Conservation (phyloP, 108 stramenopile genomes). For the Fragilariopsis cylindrus region DNA sequence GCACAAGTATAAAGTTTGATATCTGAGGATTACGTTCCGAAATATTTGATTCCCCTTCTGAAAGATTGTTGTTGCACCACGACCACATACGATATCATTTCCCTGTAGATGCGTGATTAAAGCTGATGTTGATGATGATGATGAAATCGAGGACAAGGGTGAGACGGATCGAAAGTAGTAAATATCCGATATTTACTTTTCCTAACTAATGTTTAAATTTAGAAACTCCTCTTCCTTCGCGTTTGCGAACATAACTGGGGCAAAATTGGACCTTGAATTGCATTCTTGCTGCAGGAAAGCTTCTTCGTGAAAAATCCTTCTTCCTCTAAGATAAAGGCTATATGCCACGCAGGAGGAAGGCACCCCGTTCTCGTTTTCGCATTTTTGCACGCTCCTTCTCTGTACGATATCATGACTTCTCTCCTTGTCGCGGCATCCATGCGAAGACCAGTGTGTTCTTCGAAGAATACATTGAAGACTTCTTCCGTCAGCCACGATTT, state of each 20-base stretch:
- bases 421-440: constrained; percentile 14
- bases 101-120: constrained; percentile 8
- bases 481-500: constrained; percentile 11
- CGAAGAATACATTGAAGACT: constrained; percentile 6
- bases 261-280: not conserved
- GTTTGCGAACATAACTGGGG: not conserved
- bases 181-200: too few species aligned
- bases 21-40: constrained; percentile 52
- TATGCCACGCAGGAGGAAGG: constrained; percentile 11
- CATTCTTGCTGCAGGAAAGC: not conserved
- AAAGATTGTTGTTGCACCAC: constrained; percentile 67
- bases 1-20: constrained; percentile 44
- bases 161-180: too few species aligned
- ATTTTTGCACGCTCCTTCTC: constrained; percentile 10
- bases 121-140: not conserved
- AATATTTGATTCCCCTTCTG: constrained; percentile 69
- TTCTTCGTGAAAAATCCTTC: constrained; percentile 20
- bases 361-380: constrained; percentile 1
- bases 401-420: constrained; percentile 13
- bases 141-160: too few species aligned
- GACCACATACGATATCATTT: constrained; percentile 61
- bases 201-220: not conserved
- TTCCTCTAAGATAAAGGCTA: constrained; percentile 16
- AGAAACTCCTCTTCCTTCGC: constrained; percentile 1
- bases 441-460: constrained; percentile 11